A percentile compares a stretch with the other conserved stretches of the same genome.
These are phyloP conservation scores for Simplicillium aogashimaense DNA, from an alignment of 2,329 filamentous ascomycete genomes.

Conservation along the genomic window DNA sequence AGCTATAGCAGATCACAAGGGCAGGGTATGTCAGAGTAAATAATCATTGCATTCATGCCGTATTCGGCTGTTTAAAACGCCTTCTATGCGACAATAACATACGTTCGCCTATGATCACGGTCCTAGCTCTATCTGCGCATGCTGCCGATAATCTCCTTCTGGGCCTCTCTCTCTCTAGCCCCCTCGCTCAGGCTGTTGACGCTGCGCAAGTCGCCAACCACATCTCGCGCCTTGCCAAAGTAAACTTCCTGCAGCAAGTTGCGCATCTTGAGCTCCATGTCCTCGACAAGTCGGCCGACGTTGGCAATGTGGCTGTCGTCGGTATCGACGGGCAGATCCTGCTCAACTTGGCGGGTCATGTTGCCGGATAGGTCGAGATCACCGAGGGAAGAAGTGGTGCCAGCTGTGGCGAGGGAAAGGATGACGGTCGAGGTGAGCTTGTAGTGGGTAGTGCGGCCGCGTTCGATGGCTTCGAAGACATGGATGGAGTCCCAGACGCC, in stretches of 20 bases:
- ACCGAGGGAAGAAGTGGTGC: conserved; percentile 49
- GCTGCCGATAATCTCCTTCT: conserved; percentile 75
- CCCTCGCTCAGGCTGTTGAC: conserved; percentile 75
- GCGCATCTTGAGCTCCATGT: conserved; percentile 99
- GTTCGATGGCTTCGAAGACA: conserved; percentile 93
- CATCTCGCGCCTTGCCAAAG: conserved; percentile 98
- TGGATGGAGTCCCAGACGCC: conserved; percentile 98
- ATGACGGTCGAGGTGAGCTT: conserved; percentile 97
- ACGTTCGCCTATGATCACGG: neutral
- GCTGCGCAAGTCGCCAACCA: conserved; percentile 90
- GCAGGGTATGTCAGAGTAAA: neutral
- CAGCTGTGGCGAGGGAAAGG: conserved; percentile 62
- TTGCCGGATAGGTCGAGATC: conserved; percentile 91
- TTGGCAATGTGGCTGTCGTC: conserved; percentile 94
- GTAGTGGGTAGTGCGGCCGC: conserved; percentile 87
- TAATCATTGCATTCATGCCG: neutral
- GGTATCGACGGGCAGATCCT: conserved; percentile 78
- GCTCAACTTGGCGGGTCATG: conserved; percentile 94
- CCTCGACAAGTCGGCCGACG: conserved; percentile 87
- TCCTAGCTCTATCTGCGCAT: conserved; percentile 38
- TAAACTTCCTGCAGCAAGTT: conserved; percentile 98
- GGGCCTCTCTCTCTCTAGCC: conserved; percentile 72
- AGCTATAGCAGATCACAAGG: too few species aligned
- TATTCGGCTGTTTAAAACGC: neutral
- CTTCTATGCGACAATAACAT: neutral